These are phyloP conservation scores for Pleurotus eryngii DNA, from an alignment of 768 basidiomycete species.

Conservation along the genomic window DNA sequence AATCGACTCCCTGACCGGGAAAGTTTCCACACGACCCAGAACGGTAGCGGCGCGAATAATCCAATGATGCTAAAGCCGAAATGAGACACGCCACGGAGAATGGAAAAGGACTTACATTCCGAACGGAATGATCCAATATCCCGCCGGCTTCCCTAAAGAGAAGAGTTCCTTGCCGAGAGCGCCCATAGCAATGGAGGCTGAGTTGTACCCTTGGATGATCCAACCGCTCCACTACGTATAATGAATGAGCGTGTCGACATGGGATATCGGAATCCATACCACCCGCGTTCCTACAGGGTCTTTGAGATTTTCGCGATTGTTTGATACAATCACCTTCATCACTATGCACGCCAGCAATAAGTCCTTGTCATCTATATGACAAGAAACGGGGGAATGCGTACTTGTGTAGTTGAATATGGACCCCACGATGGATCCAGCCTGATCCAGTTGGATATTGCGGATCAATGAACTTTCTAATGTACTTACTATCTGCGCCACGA, in stretches of 20 bases:
- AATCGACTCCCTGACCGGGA: slow-evolving; percentile 29
- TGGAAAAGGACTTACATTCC: slow-evolving; percentile 31
- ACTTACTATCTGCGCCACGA: slow-evolving; percentile 40
- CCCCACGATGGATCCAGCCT: slow-evolving; percentile 46
- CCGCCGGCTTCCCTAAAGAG: slow-evolving; percentile 41
- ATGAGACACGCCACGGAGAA: not conserved
- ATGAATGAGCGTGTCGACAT: not conserved
- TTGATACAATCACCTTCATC: slow-evolving; percentile 45
- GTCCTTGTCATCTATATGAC: not conserved
- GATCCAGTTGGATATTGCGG: no score
- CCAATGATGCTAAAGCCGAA: slow-evolving; percentile 35
- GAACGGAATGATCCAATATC: slow-evolving; percentile 42
- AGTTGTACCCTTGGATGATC: slow-evolving; percentile 51
- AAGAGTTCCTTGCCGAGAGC: slow-evolving; percentile 52
- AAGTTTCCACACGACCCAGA: slow-evolving; percentile 42
- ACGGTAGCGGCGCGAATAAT: slow-evolving; percentile 44
- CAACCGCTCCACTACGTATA: slow-evolving; percentile 44
- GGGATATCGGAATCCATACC: slow-evolving; percentile 21
- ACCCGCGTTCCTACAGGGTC: slow-evolving; percentile 48
- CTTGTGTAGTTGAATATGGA: slow-evolving; percentile 51
- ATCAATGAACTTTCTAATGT: no score
- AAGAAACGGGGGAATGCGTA: slow-evolving; percentile 14
- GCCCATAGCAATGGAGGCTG: slow-evolving; percentile 53
- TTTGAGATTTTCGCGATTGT: slow-evolving; percentile 41
- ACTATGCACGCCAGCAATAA: slow-evolving; percentile 21